phyloP scores from a whole-genome alignment of 805 yeast genomes.

The Candida argentea region DNA sequence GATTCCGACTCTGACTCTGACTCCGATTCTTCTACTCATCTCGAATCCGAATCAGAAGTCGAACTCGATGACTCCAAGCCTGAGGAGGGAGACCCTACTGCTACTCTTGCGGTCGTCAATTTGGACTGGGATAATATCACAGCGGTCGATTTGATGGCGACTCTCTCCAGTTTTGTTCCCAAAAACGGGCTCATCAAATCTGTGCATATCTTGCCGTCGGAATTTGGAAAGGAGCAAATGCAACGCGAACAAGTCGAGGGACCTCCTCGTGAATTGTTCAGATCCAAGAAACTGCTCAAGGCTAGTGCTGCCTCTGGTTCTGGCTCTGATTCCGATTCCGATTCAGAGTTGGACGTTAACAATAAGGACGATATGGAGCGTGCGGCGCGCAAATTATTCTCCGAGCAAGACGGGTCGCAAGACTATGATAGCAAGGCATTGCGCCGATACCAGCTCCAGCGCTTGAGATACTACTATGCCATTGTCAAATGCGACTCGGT shows the following conservation, averaged over 20 bases:
- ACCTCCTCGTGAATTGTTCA: slow-evolving; percentile 80
- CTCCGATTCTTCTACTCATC: slow-evolving; percentile 33
- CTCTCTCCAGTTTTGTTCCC: slow-evolving; percentile 80
- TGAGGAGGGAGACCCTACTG: slow-evolving; percentile 82
- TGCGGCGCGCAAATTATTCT: slow-evolving; percentile 62
- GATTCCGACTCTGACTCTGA: slow-evolving; percentile 37
- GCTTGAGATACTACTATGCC: slow-evolving; percentile 89
- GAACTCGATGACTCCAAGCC: slow-evolving; percentile 51
- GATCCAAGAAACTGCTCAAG: slow-evolving; percentile 29
- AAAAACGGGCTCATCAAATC: slow-evolving; percentile 55
- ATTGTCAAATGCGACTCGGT: slow-evolving; percentile 74
- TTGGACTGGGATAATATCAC: slow-evolving; percentile 96
- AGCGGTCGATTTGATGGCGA: slow-evolving; percentile 80
- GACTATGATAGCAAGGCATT: slow-evolving; percentile 80
- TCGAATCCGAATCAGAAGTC: slow-evolving; percentile 42
- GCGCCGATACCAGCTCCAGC: slow-evolving; percentile 84
- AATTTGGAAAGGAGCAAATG: slow-evolving; percentile 88
- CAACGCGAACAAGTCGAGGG: slow-evolving; percentile 85
- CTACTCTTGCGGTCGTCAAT: slow-evolving; percentile 81
- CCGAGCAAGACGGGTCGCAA: slow-evolving; percentile 71
- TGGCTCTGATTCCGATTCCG: slow-evolving; percentile 24
- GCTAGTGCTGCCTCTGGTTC: slow-evolving; percentile 20
- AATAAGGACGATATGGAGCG: slow-evolving; percentile 42
- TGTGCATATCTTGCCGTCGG: slow-evolving; percentile 77
- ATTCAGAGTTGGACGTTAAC: slow-evolving; percentile 27